phyloP scores from a whole-genome alignment of 2,329 filamentous ascomycete species.

The Pseudocercospora fijiensis region DNA sequence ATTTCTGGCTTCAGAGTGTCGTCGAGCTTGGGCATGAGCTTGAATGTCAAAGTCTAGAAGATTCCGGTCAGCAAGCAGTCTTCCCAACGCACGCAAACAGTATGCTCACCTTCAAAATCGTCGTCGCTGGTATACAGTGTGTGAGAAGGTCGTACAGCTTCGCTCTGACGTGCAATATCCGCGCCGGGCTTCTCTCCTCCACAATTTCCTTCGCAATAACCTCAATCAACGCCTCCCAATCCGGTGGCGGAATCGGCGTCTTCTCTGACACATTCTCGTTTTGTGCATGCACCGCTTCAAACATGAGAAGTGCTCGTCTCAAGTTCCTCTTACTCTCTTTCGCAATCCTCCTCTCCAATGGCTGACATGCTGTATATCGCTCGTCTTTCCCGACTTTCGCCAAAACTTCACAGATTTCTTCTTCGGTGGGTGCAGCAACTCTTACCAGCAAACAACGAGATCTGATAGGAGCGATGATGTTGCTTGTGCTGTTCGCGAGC shows the following conservation, averaged over 20 bases:
- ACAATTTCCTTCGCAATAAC: constrained; percentile 93
- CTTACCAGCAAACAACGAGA: constrained; percentile 87
- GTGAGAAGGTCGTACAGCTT: constrained; percentile 97
- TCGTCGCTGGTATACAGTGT: constrained; percentile 94
- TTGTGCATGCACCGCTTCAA: constrained; percentile 93
- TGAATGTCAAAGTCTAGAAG: constrained; percentile 76
- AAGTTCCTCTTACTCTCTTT: constrained; percentile 88
- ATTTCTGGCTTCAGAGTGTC: constrained; percentile 88
- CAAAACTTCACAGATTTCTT: constrained; percentile 79
- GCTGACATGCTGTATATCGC: constrained; percentile 73
- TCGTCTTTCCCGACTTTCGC: constrained; percentile 71
- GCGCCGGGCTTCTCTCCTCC: constrained; percentile 84
- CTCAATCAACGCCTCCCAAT: constrained; percentile 91
- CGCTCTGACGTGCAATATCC: constrained; percentile 81
- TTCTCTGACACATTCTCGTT: constrained; percentile 89
- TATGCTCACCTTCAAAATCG: constrained; percentile 70
- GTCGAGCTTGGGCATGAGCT: constrained; percentile 82
- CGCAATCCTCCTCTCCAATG: constrained; percentile 80
- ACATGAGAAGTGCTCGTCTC: constrained; percentile 88
- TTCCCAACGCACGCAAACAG: neutral
- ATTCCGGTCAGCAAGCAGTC: neutral
- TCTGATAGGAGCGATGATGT: constrained; percentile 97
- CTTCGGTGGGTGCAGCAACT: constrained; percentile 82
- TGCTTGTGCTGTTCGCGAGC: constrained; percentile 91
- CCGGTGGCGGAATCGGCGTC: constrained; percentile 88